Evolutionary conservation across 1,139 yeast genomes (phyloP).

Genomic region (Suhomyces panamericanus): DNA sequence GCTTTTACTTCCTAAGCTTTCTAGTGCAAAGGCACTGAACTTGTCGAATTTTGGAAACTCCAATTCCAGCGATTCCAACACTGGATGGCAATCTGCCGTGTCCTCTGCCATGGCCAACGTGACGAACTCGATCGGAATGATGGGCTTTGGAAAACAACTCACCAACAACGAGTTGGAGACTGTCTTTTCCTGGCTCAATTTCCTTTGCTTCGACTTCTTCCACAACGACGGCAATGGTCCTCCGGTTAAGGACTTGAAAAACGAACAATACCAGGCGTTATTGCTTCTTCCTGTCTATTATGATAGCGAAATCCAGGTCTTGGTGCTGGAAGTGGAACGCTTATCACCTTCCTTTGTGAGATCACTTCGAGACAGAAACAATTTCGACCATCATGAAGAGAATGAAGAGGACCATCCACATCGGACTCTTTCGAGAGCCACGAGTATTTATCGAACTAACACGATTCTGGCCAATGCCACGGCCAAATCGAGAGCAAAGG

Average conservation of each 20-base stretch:
- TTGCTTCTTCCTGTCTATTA: constrained; percentile 67
- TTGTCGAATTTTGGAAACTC: constrained; percentile 18
- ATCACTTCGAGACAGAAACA: constrained; percentile 48
- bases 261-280: constrained; percentile 63
- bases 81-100: constrained; percentile 51
- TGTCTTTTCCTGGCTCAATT: constrained; percentile 69
- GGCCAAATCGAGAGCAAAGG: constrained; percentile 55
- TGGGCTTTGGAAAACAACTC: constrained; percentile 56
- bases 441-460: constrained; percentile 60
- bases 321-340: constrained; percentile 61
- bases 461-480: constrained; percentile 78
- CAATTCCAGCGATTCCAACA: constrained; percentile 8
- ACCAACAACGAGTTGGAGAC: constrained; percentile 65
- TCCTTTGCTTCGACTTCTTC: constrained; percentile 69
- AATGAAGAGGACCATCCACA: constrained; percentile 1
- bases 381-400: constrained; percentile 24
- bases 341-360: constrained; percentile 54
- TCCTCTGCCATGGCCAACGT: constrained; percentile 53
- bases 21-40: constrained; percentile 52
- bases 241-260: constrained; percentile 61
- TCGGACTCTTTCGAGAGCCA: constrained; percentile 42
- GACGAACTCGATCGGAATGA: constrained; percentile 41
- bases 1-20: constrained; percentile 68
- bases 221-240: constrained; percentile 86
- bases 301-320: constrained; percentile 51